These are phyloP conservation scores for Globisporangium middletonii DNA, from an alignment of 352 stramenopile species.

Conservation along the genomic window DNA sequence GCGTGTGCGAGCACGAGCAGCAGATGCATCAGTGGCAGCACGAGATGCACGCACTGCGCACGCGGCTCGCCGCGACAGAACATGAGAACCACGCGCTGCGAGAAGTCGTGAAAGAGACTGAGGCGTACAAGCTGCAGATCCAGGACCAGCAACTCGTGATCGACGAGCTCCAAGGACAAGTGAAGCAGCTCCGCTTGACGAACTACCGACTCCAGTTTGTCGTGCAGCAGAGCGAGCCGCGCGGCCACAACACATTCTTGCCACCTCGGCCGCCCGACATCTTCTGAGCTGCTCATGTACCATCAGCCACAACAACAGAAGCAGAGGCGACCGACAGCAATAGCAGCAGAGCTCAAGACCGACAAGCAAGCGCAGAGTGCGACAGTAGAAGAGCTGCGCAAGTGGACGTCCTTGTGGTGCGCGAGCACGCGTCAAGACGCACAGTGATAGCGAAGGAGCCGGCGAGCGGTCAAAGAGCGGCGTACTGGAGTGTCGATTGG, in stretches of 20 bases:
- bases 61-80: slow-evolving; percentile 32
- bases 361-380: no score
- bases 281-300: slow-evolving; percentile 26
- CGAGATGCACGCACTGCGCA: slow-evolving; percentile 45
- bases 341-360: neutral
- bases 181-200: slow-evolving; percentile 57
- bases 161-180: slow-evolving; percentile 56
- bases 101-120: slow-evolving; percentile 26
- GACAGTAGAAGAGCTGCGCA: no score
- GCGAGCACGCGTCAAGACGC: no score
- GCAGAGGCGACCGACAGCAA: neutral
- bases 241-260: slow-evolving; percentile 34
- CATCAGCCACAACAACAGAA: no score
- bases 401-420: no score
- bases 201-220: slow-evolving; percentile 74
- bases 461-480: neutral
- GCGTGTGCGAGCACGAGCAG: slow-evolving; percentile 38
- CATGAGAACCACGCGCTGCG: slow-evolving; percentile 56
- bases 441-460: neutral
- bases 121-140: slow-evolving; percentile 39
- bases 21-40: slow-evolving; percentile 39
- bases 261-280: slow-evolving; percentile 64
- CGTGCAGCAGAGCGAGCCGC: slow-evolving; percentile 60
- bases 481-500: no score
- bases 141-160: slow-evolving; percentile 64